Base-by-base conservation (phyloP, 2,329 filamentous ascomycete genomes). In the Diaporthe capsici region DNA sequence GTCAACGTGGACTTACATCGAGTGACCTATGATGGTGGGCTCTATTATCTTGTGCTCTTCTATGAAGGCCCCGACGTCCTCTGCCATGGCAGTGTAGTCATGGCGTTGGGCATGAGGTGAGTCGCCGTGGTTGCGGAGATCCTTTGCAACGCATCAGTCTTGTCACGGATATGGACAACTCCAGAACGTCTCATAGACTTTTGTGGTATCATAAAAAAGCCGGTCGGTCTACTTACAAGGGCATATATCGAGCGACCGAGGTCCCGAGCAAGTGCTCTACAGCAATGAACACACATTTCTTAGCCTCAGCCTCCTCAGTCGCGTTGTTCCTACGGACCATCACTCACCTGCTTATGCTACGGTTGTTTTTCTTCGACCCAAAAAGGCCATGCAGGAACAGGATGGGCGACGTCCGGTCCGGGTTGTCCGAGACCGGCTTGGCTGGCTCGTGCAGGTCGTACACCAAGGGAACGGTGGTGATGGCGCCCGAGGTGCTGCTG, bases 311-410 rank as follows among this genome's bases (percentile, higher is more conserved):
- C 31, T 15, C 22, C 8, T 72, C 31, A 31, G 31, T 31, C 31
- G 8, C 37, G 28, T 4, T 44, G 47, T 17, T 15, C 28, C 12
- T 28, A 44, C 67, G 31, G 9, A 44, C 1, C 20, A 7, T 8
- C 28, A 71, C 73, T 47, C 60, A 98, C 96, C 95, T 98, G 93
- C 95, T 97, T 78, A 98, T 97, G 81, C 90, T 94, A 83, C 96
- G 89, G 83, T 98, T 98, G 83, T 98, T 98, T 87, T 95, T 95
- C 87, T 97, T 98, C 51, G 95, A 98, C 28, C 96, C 96, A 81
- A 98, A 98, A 15, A 98, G 88, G 1, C 97, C 96, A 83, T 98
- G 96, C 81, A 98, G 91, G 79, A 98, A 94, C 77, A 98, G 85
- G 78, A 98, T 95, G 2, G 96, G 94, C 53, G 86, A 81, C 47